Evolutionary conservation across 805 yeast species (phyloP).

Genomic region (Kazachstania bromeliacearum): DNA sequence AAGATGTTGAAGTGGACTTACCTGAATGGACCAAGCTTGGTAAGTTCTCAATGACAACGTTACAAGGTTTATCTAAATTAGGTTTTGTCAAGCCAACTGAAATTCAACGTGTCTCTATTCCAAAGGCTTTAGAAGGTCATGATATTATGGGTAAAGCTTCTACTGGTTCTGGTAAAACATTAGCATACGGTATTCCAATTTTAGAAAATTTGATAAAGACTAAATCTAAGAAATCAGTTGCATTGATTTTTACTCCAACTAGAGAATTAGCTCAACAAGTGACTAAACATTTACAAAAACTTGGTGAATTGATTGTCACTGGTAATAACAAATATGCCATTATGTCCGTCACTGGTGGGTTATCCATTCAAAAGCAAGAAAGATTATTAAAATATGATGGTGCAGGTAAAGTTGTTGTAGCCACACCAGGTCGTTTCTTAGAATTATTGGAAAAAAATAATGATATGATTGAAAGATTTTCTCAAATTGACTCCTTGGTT

Average conservation of each 20-base stretch:
- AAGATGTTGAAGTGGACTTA: constrained; percentile 33
- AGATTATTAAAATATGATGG: constrained; percentile 57
- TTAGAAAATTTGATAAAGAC: constrained; percentile 46
- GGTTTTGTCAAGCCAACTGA: constrained; percentile 69
- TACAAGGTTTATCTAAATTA: constrained; percentile 51
- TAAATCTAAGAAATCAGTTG: constrained; percentile 41
- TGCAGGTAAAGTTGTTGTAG: constrained; percentile 71
- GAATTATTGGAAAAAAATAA: constrained; percentile 66
- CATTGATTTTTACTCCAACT: constrained; percentile 85
- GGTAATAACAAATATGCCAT: constrained; percentile 49
- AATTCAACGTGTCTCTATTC: constrained; percentile 70
- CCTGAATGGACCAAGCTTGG: constrained; percentile 49
- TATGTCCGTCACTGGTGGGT: constrained; percentile 84
- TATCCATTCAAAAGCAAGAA: constrained; percentile 88
- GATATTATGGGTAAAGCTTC: constrained; percentile 95
- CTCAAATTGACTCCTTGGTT: constrained; percentile 44
- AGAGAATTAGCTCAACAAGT: constrained; percentile 96
- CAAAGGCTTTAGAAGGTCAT: constrained; percentile 57
- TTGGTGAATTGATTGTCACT: constrained; percentile 31
- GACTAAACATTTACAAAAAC: constrained; percentile 56
- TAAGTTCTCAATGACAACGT: constrained; percentile 43
- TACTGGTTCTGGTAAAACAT: constrained; percentile 95
- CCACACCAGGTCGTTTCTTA: constrained; percentile 90
- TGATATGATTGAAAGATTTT: constrained; percentile 32
- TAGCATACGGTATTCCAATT: constrained; percentile 91